phyloP scores from a whole-genome alignment of 169 alveolate species.

The Amoebophrya sp. region DNA sequence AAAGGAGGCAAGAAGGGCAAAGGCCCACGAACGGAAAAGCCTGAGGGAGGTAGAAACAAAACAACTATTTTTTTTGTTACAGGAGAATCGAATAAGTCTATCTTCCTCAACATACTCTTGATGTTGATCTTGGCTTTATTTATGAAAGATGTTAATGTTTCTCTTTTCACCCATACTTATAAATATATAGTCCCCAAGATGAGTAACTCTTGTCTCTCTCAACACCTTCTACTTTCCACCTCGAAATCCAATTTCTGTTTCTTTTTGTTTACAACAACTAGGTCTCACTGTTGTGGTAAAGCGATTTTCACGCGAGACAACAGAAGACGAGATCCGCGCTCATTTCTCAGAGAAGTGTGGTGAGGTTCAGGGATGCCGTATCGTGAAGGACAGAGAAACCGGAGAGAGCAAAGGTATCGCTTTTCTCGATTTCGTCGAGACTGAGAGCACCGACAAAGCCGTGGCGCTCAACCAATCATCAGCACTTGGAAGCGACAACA shows the following conservation, averaged over 20 bases:
- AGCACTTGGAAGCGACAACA: not conserved
- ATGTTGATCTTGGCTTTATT: too few species aligned
- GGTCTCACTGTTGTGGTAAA: not conserved
- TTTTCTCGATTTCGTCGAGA: not conserved
- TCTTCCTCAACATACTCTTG: too few species aligned
- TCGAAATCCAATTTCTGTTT: too few species aligned
- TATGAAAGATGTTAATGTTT: too few species aligned
- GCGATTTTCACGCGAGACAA: not conserved
- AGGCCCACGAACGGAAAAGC: not conserved
- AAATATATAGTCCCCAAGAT: too few species aligned
- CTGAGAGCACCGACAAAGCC: not conserved
- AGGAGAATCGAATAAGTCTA: too few species aligned
- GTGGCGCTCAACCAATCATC: not conserved
- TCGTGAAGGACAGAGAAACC: not conserved
- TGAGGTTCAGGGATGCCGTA: not conserved
- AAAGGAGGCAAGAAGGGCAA: not conserved
- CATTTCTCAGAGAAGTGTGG: not conserved
- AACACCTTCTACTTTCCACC: too few species aligned
- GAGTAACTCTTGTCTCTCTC: too few species aligned
- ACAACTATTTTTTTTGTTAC: too few species aligned
- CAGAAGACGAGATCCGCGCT: not conserved
- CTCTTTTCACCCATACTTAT: too few species aligned
- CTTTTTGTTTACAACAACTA: too few species aligned
- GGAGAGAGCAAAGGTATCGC: not conserved
- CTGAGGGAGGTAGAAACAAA: not conserved